A percentile compares a stretch with the other conserved stretches of the same genome.
Evolutionary conservation across 2,329 filamentous ascomycete genomes (phyloP).

Genomic region (Pseudogymnoascus sp.): DNA sequence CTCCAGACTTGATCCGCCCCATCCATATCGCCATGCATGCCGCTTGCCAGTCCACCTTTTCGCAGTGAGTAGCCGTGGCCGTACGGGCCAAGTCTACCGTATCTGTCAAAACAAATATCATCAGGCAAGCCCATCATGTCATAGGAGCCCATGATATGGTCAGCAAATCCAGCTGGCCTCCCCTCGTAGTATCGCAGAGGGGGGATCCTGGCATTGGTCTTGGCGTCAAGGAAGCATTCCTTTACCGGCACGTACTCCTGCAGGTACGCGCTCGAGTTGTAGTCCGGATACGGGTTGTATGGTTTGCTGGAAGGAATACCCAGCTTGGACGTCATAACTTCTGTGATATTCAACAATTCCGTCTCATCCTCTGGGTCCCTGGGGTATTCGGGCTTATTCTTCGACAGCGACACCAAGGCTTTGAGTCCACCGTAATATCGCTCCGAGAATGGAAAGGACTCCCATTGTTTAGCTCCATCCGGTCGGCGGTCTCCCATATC

Average conservation of each 20-base stretch:
- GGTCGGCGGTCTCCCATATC: constrained; percentile 50
- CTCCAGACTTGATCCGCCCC: constrained; percentile 75
- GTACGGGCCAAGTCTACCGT: constrained; percentile 80
- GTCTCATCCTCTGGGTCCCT: constrained; percentile 48
- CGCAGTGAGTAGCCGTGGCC: constrained; percentile 76
- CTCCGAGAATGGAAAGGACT: constrained; percentile 74
- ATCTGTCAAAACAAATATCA: constrained; percentile 88
- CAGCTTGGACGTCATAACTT: constrained; percentile 29
- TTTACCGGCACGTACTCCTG: constrained; percentile 43
- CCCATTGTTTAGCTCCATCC: constrained; percentile 64
- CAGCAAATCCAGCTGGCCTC: constrained; percentile 74
- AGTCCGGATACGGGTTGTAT: constrained; percentile 56
- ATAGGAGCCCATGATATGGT: constrained; percentile 80
- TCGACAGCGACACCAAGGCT: constrained; percentile 53
- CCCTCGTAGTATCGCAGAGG: constrained; percentile 66
- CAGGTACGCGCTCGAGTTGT: constrained; percentile 40
- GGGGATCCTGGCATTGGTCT: constrained; percentile 58
- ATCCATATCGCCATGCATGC: constrained; percentile 73
- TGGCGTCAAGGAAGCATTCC: constrained; percentile 70
- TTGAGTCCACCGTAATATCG: constrained; percentile 86
- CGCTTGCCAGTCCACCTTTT: constrained; percentile 75
- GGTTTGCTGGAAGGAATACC: constrained; percentile 39
- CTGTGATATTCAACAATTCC: constrained; percentile 33
- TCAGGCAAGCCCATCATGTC: constrained; percentile 68
- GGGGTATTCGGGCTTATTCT: constrained; percentile 78